A percentile compares a stretch with the other conserved stretches of the same genome.
These are phyloP conservation scores for Termitomyces bulborhizus DNA, from an alignment of 768 basidiomycete genomes.

Conservation along the genomic window DNA sequence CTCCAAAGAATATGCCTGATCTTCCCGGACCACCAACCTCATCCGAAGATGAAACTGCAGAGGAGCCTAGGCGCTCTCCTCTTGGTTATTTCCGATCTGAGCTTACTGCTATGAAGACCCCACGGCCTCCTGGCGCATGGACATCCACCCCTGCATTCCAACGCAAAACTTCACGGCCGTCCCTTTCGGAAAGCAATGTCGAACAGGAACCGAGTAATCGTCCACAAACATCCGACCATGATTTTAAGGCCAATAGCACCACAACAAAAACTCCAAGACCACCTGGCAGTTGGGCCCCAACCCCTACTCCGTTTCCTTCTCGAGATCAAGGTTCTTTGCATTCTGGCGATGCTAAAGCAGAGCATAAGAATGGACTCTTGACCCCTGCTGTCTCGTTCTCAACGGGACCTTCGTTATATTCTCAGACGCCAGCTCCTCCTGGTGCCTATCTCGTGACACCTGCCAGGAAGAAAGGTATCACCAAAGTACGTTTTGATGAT, in stretches of 20 bases:
- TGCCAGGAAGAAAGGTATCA: constrained; percentile 45
- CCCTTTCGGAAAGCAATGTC: neutral
- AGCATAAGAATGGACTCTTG: constrained; percentile 28
- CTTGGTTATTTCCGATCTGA: constrained; percentile 16
- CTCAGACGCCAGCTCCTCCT: constrained; percentile 61
- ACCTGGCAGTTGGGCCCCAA: constrained; percentile 32
- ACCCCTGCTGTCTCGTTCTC: constrained; percentile 50
- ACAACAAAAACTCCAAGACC: constrained; percentile 23
- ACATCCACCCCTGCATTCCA: constrained; percentile 1
- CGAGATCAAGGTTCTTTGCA: constrained; percentile 12
- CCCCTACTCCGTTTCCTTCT: constrained; percentile 16
- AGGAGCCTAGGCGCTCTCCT: constrained; percentile 15
- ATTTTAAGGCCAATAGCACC: constrained; percentile 4
- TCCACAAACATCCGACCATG: neutral
- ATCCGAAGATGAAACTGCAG: constrained; percentile 35
- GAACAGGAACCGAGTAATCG: neutral
- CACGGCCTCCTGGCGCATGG: constrained; percentile 40
- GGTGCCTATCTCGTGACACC: constrained; percentile 66
- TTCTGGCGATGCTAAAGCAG: constrained; percentile 16
- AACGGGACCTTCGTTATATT: constrained; percentile 37
- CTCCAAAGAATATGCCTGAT: constrained; percentile 55
- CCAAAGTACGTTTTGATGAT: constrained; percentile 72
- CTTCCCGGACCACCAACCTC: constrained; percentile 63
- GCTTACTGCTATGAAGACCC: constrained; percentile 32
- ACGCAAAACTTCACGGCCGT: neutral